Evolutionary conservation across 345 rosid genomes (phyloP), one percentile per base, ranked within the genome.

Genomic region (Trapa incisa): DNA sequence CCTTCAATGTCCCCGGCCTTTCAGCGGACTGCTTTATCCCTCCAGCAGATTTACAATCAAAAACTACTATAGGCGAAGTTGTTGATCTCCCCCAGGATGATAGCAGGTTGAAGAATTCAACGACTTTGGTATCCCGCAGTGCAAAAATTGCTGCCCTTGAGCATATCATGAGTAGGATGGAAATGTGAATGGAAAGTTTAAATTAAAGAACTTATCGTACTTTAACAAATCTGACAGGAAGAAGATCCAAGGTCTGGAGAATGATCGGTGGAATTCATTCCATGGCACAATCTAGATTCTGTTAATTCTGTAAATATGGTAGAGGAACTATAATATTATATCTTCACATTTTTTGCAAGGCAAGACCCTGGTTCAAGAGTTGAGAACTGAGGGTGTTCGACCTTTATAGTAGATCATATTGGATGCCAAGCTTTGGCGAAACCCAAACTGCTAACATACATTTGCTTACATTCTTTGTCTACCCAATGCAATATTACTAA

Each of bases 21-120:
- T 73, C 76, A 0, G 17, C 45, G 17, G 72, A 73, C 72, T 73
- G 72, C 65, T 73, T 73, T 61, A 73, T 68, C 58, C 76, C 76
- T 11, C 72, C 76, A 43, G 76, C 72, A 35, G 76, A 73, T 52
- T 15, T 73, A 63, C 42, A 41, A 37, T 53, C 64, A 1, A 62
- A 14, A 17, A 56, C 72, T 8, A 17, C 56, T 1, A 11, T 56
- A 1, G 32, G 35, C 36, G 52, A 65, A 41, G 14, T 17, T 36
- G 57, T 15, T 15, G 73, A 71, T 17, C 29, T 37, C 41, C 43
- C 50, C 5, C 41, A 37, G 14, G 39, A 16, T 13, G 35, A 37
- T 65, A 57, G 12, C 37, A 70, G 47, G 57, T n/a, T 15, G 45
- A 70, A 37, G 33, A 36, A 42, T 15, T 33, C 38, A 13, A 50